phyloP scores from a whole-genome alignment of 2,329 filamentous ascomycete species.

The Pezicula carpinea region DNA sequence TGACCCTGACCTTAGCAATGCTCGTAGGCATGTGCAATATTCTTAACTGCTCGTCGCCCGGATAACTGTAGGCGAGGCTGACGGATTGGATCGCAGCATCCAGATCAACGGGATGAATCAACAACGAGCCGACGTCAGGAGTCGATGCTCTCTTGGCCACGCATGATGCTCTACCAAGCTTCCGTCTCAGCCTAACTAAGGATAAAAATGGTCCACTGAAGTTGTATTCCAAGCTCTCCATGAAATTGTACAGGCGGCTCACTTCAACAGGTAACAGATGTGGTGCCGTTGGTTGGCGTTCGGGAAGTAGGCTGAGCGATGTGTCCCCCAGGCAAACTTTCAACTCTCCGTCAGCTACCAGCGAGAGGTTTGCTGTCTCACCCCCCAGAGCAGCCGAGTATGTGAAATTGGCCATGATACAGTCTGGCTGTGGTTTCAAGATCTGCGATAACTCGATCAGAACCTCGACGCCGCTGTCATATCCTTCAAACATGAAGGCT shows the following conservation, averaged over 20 bases:
- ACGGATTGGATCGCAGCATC: slow-evolving; percentile 51
- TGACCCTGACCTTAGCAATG: slow-evolving; percentile 7
- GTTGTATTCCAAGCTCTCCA: slow-evolving; percentile 2
- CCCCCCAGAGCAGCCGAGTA: background rate
- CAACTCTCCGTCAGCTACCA: background rate
- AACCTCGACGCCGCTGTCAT: slow-evolving; percentile 5
- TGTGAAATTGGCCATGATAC: background rate
- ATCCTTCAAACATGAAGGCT: slow-evolving; percentile 8
- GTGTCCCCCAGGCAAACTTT: background rate
- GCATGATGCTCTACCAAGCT: background rate
- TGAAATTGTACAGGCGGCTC: background rate
- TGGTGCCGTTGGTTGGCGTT: background rate
- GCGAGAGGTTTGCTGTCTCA: background rate
- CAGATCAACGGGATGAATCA: slow-evolving; percentile 51
- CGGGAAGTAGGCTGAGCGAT: background rate
- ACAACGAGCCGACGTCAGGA: background rate
- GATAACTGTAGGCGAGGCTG: slow-evolving; percentile 25
- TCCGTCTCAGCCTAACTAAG: slow-evolving; percentile 4
- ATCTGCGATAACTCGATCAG: background rate
- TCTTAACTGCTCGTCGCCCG: slow-evolving; percentile 5
- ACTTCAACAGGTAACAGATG: background rate
- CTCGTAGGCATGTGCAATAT: slow-evolving; percentile 9
- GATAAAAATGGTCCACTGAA: slow-evolving; percentile 5
- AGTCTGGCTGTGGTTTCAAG: background rate
- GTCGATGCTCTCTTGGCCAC: background rate